phyloP scores from a whole-genome alignment of 768 basidiomycete species.

The Pleurotus tuber-regium region DNA sequence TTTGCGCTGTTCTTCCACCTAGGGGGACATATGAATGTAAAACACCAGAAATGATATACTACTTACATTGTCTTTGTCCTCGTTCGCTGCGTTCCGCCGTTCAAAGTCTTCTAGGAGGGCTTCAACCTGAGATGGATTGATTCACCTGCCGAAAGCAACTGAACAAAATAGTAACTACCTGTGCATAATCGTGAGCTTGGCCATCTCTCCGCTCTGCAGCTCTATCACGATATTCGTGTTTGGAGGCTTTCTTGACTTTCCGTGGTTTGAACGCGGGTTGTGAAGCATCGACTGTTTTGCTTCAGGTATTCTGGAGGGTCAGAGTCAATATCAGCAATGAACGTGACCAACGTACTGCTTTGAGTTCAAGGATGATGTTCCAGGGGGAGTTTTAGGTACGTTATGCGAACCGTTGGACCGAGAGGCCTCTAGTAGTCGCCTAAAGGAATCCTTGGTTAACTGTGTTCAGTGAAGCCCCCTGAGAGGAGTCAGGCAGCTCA shows the following conservation, averaged over 20 bases:
- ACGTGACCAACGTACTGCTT: background rate
- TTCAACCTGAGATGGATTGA: constrained; percentile 61
- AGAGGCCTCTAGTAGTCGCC: constrained; percentile 1
- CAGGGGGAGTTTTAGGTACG: background rate
- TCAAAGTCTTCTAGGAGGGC: constrained; percentile 83
- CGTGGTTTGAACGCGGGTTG: constrained; percentile 79
- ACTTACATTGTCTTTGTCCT: constrained; percentile 59
- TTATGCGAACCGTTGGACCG: background rate
- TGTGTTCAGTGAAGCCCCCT: background rate
- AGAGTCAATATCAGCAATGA: background rate
- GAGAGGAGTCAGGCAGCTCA: background rate
- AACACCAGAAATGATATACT: background rate
- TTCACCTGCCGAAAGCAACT: no score
- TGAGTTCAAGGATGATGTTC: background rate
- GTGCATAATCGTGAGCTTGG: constrained; percentile 67
- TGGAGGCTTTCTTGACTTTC: constrained; percentile 57
- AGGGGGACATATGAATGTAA: background rate
- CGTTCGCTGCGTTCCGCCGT: constrained; percentile 49
- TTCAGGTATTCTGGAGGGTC: constrained; percentile 13
- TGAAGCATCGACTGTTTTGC: constrained; percentile 47
- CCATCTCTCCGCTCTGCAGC: constrained; percentile 73
- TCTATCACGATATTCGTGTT: constrained; percentile 63
- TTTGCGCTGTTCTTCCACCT: constrained; percentile 73
- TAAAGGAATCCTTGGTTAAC: constrained; percentile 9
- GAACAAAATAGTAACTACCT: no score